Evolutionary conservation across 116 monocot species (phyloP), one percentile per base, ranked within the genome.

Genomic region (Cymodocea nodosa): DNA sequence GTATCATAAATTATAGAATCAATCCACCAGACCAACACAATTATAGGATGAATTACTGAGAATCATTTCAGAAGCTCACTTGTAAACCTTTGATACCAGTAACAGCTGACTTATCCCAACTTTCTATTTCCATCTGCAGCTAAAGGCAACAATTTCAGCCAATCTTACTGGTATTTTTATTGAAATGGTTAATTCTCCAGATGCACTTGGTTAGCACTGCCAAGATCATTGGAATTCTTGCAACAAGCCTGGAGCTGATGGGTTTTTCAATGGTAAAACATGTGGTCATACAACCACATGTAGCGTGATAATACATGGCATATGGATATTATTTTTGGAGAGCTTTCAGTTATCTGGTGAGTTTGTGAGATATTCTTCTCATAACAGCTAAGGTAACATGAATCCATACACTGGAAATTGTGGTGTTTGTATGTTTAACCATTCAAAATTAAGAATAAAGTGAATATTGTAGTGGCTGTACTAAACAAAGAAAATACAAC

Each of bases 81-180:
- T 95, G 87, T 23, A 75, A 66, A 23, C 90, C 95, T 76, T 81
- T 83, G 51, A 87, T 71, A 59, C 95, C 87, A 73, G 52, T 50
- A 71, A 81, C 67, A 48, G 64, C 82, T 71, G 74, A 61, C 64
- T 76, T 78, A 72, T 73, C 36, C 83, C 74, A 83, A 54, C 72
- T 87, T 74, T 81, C 69, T 74, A 67, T 70, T 62, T 76, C 73
- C 39, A 74, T 51, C 87, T 90, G 81, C 73, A 76, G 53, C n/a
- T 11, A 50, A 63, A 64, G 36, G 17, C 30, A 23, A 40, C 12
- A 59, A 51, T 24, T 25, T 65, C 23, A 65, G 18, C 10, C 48
- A 23, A 64, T 51, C 12, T 23, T 12, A n/a, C 17, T 62, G 35
- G 4, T 22, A 13, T 15, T 36, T 35, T 9, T 15, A 39, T 17